These are phyloP conservation scores for Tolypocladium guangdongense DNA, from an alignment of 2,329 filamentous ascomycete genomes.

Conservation along the genomic window DNA sequence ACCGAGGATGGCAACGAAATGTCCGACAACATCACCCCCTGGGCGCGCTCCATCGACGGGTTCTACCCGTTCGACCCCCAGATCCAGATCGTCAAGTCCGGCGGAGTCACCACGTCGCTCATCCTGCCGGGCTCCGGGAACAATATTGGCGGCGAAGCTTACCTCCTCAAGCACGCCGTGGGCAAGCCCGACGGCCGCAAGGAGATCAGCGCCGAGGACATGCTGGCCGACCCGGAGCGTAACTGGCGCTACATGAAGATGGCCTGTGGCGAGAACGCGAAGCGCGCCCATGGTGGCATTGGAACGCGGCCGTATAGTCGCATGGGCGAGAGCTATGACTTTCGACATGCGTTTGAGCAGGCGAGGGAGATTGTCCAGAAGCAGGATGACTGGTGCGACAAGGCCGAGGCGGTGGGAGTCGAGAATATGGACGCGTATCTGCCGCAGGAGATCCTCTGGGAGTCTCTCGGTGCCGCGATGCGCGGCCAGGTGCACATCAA, in stretches of 20 bases:
- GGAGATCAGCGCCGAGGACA: constrained; percentile 51
- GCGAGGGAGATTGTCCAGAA: constrained; percentile 43
- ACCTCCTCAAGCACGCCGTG: constrained; percentile 56
- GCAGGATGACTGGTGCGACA: constrained; percentile 59
- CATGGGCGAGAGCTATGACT: constrained; percentile 59
- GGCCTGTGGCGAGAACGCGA: constrained; percentile 63
- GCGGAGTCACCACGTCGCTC: constrained; percentile 59
- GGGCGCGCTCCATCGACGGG: constrained; percentile 55
- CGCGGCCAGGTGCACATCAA: constrained; percentile 59
- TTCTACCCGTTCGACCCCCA: constrained; percentile 53
- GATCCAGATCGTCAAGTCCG: constrained; percentile 59
- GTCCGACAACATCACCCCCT: constrained; percentile 54
- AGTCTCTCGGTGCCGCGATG: constrained; percentile 49
- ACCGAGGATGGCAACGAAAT: constrained; percentile 53
- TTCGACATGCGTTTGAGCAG: constrained; percentile 56
- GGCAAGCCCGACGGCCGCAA: constrained; percentile 46
- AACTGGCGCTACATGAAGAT: constrained; percentile 66
- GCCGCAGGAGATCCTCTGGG: constrained; percentile 52
- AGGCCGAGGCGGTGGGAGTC: constrained; percentile 38
- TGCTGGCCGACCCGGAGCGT: constrained; percentile 55
- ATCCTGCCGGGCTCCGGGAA: constrained; percentile 60
- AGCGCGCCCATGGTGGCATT: constrained; percentile 45
- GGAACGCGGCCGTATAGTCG: constrained; percentile 47
- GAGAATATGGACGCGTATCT: constrained; percentile 46
- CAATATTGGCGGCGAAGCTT: constrained; percentile 63